Evolutionary conservation across 2,329 filamentous ascomycete genomes (phyloP).

Genomic region (Cercospora sp.): DNA sequence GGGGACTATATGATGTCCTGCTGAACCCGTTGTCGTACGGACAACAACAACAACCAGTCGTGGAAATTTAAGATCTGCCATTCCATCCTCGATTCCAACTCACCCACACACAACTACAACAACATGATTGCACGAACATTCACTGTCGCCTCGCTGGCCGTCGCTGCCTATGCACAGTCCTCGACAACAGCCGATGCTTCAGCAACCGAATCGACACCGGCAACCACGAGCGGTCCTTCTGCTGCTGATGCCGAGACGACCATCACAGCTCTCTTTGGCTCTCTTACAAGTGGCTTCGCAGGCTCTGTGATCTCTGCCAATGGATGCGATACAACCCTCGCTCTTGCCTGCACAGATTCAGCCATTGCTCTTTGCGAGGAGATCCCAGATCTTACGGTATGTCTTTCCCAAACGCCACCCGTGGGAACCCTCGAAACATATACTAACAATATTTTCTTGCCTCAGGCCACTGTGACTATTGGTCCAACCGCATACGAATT

Average conservation of each 20-base stretch:
- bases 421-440: not conserved
- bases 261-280: conserved; percentile 14
- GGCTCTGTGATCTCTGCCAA: conserved; percentile 20
- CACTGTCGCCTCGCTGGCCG: conserved; percentile 8
- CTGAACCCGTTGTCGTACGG: conserved; percentile 1
- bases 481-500: conserved; percentile 14
- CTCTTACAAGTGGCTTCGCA: conserved; percentile 11
- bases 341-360: conserved; percentile 17
- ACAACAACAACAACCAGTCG: not conserved
- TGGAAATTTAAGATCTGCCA: not conserved
- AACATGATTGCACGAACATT: conserved; percentile 13
- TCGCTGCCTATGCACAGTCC: conserved; percentile 8
- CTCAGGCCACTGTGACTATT: conserved; percentile 9
- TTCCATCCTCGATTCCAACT: not conserved
- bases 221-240: conserved; percentile 8
- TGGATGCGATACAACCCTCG: conserved; percentile 21
- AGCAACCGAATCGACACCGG: not conserved
- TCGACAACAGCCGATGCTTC: not conserved
- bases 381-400: conserved; percentile 9
- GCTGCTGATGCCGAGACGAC: conserved; percentile 3
- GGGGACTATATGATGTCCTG: not conserved
- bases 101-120: conserved; percentile 1
- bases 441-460: not conserved
- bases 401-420: not conserved
- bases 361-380: not conserved